Evolutionary conservation across 1,284 basidiomycete genomes (phyloP).

Genomic region (Stereum hirsutum): DNA sequence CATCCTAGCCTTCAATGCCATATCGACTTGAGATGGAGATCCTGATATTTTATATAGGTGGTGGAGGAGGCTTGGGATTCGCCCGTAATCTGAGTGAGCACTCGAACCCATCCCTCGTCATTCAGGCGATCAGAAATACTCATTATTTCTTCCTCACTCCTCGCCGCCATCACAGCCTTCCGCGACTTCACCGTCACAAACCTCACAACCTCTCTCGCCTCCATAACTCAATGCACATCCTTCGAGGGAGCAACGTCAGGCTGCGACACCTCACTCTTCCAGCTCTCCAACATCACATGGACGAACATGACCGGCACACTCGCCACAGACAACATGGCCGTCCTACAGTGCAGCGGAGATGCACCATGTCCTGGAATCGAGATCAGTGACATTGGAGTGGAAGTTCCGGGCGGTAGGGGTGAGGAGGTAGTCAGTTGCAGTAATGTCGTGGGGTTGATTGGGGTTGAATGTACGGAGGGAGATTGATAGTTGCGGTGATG

Average conservation of each 20-base stretch:
- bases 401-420: slow-evolving; percentile 11
- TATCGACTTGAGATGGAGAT: background rate
- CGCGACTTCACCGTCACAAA: slow-evolving; percentile 20
- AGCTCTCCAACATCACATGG: slow-evolving; percentile 25
- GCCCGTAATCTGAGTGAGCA: slow-evolving; percentile 18
- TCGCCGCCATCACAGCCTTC: slow-evolving; percentile 1
- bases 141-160: background rate
- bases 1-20: background rate
- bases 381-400: slow-evolving; percentile 16
- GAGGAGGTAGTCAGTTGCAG: slow-evolving; percentile 15
- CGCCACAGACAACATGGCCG: slow-evolving; percentile 16
- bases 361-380: slow-evolving; percentile 20
- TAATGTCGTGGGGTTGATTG: slow-evolving; percentile 18
- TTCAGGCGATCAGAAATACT: background rate
- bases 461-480: slow-evolving; percentile 19
- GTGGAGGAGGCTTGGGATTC: slow-evolving; percentile 23
- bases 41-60: slow-evolving; percentile 12
- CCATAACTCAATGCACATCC: slow-evolving; percentile 24
- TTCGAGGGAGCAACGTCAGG: slow-evolving; percentile 21
- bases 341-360: slow-evolving; percentile 22
- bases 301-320: slow-evolving; percentile 18
- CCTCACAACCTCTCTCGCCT: slow-evolving; percentile 16
- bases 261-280: slow-evolving; percentile 24
- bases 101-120: background rate
- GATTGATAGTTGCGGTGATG: too few species aligned